Base-by-base conservation (phyloP, 2,329 filamentous ascomycete genomes). In the Fusarium sp. region DNA sequence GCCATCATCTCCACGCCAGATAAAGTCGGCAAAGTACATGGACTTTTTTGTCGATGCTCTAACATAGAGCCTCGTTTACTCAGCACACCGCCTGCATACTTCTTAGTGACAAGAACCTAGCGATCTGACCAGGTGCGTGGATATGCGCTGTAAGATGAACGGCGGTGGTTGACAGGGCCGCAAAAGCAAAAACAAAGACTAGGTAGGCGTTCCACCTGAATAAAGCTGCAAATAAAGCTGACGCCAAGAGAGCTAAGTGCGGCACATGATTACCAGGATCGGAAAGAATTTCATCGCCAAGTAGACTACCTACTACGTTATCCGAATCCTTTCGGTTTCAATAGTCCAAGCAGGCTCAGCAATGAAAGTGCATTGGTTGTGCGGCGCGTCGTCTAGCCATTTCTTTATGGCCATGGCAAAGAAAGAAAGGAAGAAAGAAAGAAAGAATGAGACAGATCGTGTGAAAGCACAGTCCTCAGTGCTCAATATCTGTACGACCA, bases 191-290 rank as follows among this genome's bases (percentile, higher is more conserved):
- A 19, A 19, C 19, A 19, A 19, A 19, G 19, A 49, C 42, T 34
- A 13, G 43, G 8, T 11, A 22, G 15, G 32, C 35, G 31, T 36
- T 19, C 19, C 35, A 42, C 29, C 34, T 24, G 52, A 44, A 48
- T 48, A 54, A 40, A 46, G 39, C 48, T 47, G 3, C 39, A 42
- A 31, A 60, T 24, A 47, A 42, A 48, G 32, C 57, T 35, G 32
- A 43, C 29, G 28, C 48, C 42, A 48, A 60, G 32, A 44, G 15
- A 35, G 9, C 9, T n/a, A 24, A 24, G 42, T 29, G 28, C 38
- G 31, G 19, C 19, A 25, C 31, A 60, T 22, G 6, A 52, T 42
- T 28, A 22, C 32, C 35, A 26, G 15, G 39, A 10, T 41, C 40
- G 28, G 10, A 26, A 44, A 44, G 24, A 7, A 15, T 13, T 32